A percentile compares a stretch with the other conserved stretches of the same genome.
These are phyloP conservation scores for Laburnicola sp. DNA, from an alignment of 2,329 filamentous ascomycete genomes.

Conservation along the genomic window DNA sequence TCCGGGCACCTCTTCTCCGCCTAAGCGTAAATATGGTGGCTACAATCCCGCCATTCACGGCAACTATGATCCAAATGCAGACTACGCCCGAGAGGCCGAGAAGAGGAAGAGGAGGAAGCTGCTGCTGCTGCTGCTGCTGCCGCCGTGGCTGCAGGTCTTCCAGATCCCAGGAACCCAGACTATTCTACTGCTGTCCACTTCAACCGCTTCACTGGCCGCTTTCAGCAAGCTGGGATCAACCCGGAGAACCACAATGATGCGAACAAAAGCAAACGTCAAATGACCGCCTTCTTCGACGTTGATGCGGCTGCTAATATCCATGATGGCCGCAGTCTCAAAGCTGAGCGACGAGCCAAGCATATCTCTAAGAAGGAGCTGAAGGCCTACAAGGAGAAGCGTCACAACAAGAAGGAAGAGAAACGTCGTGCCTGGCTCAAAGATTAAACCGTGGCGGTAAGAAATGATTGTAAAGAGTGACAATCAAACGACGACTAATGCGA, in stretches of 20 bases:
- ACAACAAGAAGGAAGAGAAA: constrained; percentile 92
- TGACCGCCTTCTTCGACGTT: constrained; percentile 95
- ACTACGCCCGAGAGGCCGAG: constrained; percentile 68
- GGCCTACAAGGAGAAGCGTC: constrained; percentile 86
- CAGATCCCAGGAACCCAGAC: constrained; percentile 40
- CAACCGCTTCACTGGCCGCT: constrained; percentile 86
- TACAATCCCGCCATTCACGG: constrained; percentile 98
- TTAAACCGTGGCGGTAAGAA: constrained; percentile 54
- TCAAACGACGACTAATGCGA: constrained; percentile 36
- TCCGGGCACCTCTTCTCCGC: constrained; percentile 39
- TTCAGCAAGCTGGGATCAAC: constrained; percentile 68
- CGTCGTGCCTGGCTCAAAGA: constrained; percentile 86
- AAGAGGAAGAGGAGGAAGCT: constrained; percentile 45
- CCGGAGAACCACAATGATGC: constrained; percentile 83
- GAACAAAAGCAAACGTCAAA: constrained; percentile 82
- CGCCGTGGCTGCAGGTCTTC: constrained; percentile 29
- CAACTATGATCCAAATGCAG: constrained; percentile 93
- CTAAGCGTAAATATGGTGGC: constrained; percentile 61
- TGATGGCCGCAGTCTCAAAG: constrained; percentile 86
- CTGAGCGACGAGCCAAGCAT: constrained; percentile 84
- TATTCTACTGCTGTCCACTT: constrained; percentile 77
- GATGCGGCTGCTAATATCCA: constrained; percentile 91
- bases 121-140: constrained; percentile 30
- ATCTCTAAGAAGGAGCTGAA: constrained; percentile 84
- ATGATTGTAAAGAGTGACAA: constrained; percentile 19